A percentile compares a stretch with the other conserved stretches of the same genome.
phyloP scores from a whole-genome alignment of 2,329 filamentous ascomycete species.

The Coleophoma eucalyptorum region DNA sequence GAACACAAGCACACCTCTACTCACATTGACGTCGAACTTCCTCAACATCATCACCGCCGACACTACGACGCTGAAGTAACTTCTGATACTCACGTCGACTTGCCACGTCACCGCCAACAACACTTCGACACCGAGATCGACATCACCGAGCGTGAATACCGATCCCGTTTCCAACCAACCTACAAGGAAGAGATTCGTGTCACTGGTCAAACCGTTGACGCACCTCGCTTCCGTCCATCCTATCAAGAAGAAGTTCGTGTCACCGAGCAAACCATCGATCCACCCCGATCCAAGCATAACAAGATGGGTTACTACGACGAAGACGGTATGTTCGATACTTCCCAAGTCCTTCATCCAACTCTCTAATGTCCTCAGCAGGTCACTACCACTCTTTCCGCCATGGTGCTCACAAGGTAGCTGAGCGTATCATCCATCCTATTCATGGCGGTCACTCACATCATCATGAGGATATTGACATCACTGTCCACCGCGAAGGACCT shows the following conservation, averaged over 20 bases:
- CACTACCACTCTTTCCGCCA: conserved; percentile 73
- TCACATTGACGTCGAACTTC: conserved; percentile 46
- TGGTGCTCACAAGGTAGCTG: conserved; percentile 63
- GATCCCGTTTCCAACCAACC: conserved; percentile 53
- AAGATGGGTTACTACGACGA: conserved; percentile 81
- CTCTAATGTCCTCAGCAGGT: conserved; percentile 32
- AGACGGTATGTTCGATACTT: conserved; percentile 38
- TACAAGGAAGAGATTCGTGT: conserved; percentile 30
- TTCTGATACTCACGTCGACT: conserved; percentile 16
- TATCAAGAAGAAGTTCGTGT: conserved; percentile 18
- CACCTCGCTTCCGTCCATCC: conserved; percentile 29
- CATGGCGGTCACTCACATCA: conserved; percentile 30
- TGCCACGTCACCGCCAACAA: conserved; percentile 19
- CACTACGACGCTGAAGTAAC: conserved; percentile 17
- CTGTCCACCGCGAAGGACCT: neutral
- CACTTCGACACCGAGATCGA: conserved; percentile 41
- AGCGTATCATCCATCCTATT: conserved; percentile 54
- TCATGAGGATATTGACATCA: conserved; percentile 3
- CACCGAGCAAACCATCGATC: conserved; percentile 29
- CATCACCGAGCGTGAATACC: conserved; percentile 63
- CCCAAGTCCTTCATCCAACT: conserved; percentile 7
- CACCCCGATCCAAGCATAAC: conserved; percentile 29
- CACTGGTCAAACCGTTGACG: conserved; percentile 55
- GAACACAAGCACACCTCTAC: conserved; percentile 36
- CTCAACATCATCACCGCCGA: conserved; percentile 25